phyloP scores from a whole-genome alignment of 2,329 filamentous ascomycete species.

The Pestalotiopsis sp. region DNA sequence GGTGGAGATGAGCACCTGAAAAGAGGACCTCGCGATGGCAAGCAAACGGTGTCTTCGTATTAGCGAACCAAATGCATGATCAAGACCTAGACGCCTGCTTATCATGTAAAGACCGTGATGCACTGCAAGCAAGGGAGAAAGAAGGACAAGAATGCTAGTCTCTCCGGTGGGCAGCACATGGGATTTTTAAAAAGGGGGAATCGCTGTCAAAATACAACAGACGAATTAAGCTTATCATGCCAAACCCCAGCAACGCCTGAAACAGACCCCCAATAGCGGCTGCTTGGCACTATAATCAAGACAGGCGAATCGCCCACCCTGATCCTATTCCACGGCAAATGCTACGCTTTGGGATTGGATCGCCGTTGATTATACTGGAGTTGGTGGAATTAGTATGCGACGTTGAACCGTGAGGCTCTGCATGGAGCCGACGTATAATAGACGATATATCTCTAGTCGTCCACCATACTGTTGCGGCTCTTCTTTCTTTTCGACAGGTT shows the following conservation, averaged over 20 bases:
- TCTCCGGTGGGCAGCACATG: background rate
- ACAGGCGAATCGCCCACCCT: background rate
- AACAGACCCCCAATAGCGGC: background rate
- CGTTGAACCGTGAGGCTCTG: background rate
- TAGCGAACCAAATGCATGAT: background rate
- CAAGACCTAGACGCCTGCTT: background rate
- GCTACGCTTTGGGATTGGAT: background rate
- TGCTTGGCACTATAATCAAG: conserved; percentile 9
- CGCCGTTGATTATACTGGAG: background rate
- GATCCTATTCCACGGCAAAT: background rate
- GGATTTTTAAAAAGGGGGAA: background rate
- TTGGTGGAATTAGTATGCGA: background rate
- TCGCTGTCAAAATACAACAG: background rate
- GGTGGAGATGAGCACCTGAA: too few species aligned
- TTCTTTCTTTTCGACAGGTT: background rate
- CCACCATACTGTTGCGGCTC: background rate
- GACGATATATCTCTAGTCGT: background rate
- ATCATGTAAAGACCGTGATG: background rate
- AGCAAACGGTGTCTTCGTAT: background rate
- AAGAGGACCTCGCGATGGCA: too few species aligned
- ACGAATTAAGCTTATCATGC: background rate
- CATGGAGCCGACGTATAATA: background rate
- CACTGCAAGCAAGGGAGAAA: background rate
- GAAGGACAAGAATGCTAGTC: background rate
- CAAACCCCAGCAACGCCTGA: conserved; percentile 1